Evolutionary conservation across 192 early-diverging fungal genomes (phyloP), one percentile per base, ranked within the genome.

Genomic region (Rhizophagus clarus): DNA sequence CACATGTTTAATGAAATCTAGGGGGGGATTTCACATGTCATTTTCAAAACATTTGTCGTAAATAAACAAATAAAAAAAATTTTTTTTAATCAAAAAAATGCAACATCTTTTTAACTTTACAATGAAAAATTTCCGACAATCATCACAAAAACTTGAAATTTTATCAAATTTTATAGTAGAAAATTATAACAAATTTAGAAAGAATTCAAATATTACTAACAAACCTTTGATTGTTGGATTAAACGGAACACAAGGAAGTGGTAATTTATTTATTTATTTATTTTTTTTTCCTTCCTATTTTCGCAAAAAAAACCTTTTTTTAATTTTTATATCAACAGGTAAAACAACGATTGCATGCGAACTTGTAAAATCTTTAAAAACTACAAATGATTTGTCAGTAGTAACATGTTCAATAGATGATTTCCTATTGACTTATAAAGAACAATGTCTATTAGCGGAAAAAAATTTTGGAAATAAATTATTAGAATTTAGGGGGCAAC

Each of bases 341-440:
- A 68, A 66, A 68, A 68, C 64, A 26, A 68, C 66, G 26, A 4
- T 82, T 28, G 26, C 72, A 37, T 7, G 12, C n/a, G n/a, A 81
- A 37, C 12, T 79, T 70, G 20, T 29, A 29, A 14, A 37, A 76
- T n/a, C 40, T 89, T 77, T 92, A 90, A 79, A 92, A 88, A 15
- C 26, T n/a, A 81, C 80, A 0, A 87, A 88, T 49, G 82, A 90
- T 20, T 49, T 93, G 17, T 77, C 82, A 4, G 88, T 91, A 0
- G 84, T 93, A 2, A 85, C 85, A 4, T 92, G 94, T 62, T 95
- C 94, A 6, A 84, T 91, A 66, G 97, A 98, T 83, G 97, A 98
- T 82, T 83, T 99, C 12, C 97, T 97, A 80, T 83, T 96, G 26
- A 85, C 95, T 0, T 84, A 88, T 77, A 79, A 81, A 11, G 90